Conservation (phyloP, 352 stramenopile species). For the Globisporangium solare region DNA sequence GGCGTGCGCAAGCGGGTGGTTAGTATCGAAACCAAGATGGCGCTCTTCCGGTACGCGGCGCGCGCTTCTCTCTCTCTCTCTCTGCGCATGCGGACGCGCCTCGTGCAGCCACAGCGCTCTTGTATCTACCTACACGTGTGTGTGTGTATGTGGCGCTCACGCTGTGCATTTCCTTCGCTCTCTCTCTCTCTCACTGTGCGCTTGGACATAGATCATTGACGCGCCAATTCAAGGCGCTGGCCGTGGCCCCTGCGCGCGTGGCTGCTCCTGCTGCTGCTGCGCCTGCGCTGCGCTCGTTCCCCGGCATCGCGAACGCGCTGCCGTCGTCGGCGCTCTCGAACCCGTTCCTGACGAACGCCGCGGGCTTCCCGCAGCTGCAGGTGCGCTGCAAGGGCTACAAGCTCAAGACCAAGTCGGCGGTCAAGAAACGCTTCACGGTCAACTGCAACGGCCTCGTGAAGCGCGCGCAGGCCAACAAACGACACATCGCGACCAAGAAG, state of each 20-base stretch:
- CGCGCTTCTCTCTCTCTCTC: slow-evolving; percentile 1
- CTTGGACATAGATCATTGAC: slow-evolving; percentile 36
- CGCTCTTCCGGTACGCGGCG: slow-evolving; percentile 36
- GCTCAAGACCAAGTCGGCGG: slow-evolving; percentile 74
- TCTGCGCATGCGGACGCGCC: not conserved
- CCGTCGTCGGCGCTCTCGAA: slow-evolving; percentile 10
- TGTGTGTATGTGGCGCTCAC: not conserved
- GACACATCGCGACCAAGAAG: slow-evolving; percentile 85
- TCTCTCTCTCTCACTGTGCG: not conserved
- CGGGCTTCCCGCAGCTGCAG: slow-evolving; percentile 38
- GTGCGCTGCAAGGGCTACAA: slow-evolving; percentile 75
- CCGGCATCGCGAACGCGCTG: slow-evolving; percentile 7
- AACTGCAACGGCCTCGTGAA: slow-evolving; percentile 80
- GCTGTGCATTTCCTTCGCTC: not conserved
- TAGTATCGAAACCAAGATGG: slow-evolving; percentile 36
- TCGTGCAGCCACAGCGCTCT: too few relatives aligned
- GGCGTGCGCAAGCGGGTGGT: slow-evolving; percentile 4
- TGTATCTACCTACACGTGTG: not conserved
- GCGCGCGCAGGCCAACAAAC: slow-evolving; percentile 76
- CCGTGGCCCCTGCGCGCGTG: slow-evolving; percentile 24
- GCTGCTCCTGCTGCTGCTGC: slow-evolving; percentile 6
- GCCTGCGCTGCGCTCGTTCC: slow-evolving; percentile 21
- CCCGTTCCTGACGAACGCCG: slow-evolving; percentile 10
- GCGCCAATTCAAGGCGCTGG: slow-evolving; percentile 48
- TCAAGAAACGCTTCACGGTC: slow-evolving; percentile 85